A percentile compares a stretch with the other conserved stretches of the same genome.
These are phyloP conservation scores for Uronychia setigera DNA, from an alignment of 73 alveolate species.

Conservation along the genomic window DNA sequence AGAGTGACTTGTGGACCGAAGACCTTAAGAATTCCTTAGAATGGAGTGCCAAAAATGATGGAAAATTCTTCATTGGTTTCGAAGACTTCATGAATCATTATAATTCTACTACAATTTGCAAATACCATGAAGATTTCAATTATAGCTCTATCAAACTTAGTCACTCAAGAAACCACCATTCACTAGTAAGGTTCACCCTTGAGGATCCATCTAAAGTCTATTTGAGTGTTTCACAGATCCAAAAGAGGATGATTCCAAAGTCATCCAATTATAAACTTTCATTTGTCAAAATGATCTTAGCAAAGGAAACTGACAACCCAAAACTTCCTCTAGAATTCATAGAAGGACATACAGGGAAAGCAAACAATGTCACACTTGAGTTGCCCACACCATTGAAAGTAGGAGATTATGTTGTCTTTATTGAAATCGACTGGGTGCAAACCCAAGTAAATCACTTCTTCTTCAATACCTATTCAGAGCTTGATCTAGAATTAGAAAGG, in stretches of 20 bases:
- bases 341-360: slow-evolving; percentile 11
- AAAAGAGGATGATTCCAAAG: not conserved
- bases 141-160: not conserved
- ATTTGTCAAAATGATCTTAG: not conserved
- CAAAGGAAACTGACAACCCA: not conserved
- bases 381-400: not conserved
- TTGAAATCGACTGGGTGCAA: slow-evolving; percentile 11
- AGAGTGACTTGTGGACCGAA: slow-evolving; percentile 70
- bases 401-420: not conserved
- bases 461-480: not conserved
- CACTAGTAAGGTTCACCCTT: not conserved
- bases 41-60: slow-evolving; percentile 56
- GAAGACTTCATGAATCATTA: slow-evolving; percentile 67
- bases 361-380: slow-evolving; percentile 32
- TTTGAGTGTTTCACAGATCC: not conserved
- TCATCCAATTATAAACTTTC: not conserved
- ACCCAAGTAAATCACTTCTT: not conserved
- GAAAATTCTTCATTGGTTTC: slow-evolving; percentile 61
- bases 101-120: slow-evolving; percentile 62
- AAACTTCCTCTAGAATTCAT: not conserved
- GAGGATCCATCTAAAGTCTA: not conserved
- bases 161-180: not conserved
- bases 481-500: not conserved
- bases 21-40: slow-evolving; percentile 50
- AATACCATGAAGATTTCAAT: slow-evolving; percentile 57